Base-by-base conservation (phyloP, 176 grass and related monocot genomes). In the Triticum aestivum region DNA sequence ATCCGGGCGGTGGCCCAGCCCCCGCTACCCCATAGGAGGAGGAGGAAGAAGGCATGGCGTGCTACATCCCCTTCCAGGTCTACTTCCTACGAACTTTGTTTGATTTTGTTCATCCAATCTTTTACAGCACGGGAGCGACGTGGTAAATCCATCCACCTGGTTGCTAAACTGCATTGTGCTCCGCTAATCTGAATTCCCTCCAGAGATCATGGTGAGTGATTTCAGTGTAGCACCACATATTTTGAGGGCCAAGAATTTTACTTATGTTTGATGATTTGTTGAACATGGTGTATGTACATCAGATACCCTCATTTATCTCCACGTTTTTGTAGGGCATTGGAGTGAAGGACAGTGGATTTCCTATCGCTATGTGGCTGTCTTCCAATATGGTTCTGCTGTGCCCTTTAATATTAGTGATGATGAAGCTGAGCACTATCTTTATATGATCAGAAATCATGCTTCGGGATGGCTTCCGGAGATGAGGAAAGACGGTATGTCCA, bases 361-460 rank as follows among this genome's bases (percentile, higher is more conserved):
- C 80, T 92, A 79, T 75, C 92, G 92, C 70, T 94, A 94, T 58
- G 90, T 97, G 14, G 81, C 88, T 21, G 64, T 97, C 65, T 97
- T 97, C 68, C 95, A 94, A 59, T 97, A 97, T 86, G 95, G 95
- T 34, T 97, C 92, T 70, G 89, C 89, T 35, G 92, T 97, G 69
- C 70, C 93, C 69, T 97, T 97, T 61, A 94, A 94, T 77, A 91
- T 94, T 82, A 85, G 90, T 71, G 95, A 91, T 91, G 85, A 94
- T 91, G 92, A 97, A 84, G 92, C 91, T 71, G 92, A 97, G 58
- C 73, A 90, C 23, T 93, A 91, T 77, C 92, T 97, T 59, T 91
- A 97, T 93, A 89, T 93, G 68, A 88, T 97, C 61, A 90, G 95
- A 42, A 94, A 92, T 27, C 92, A 97, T 92, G 90, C 92, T 73